Evolutionary conservation across 192 early-diverging fungal species (phyloP), one percentile per base, ranked within the genome.

Genomic region (Gonapodya prolifera): DNA sequence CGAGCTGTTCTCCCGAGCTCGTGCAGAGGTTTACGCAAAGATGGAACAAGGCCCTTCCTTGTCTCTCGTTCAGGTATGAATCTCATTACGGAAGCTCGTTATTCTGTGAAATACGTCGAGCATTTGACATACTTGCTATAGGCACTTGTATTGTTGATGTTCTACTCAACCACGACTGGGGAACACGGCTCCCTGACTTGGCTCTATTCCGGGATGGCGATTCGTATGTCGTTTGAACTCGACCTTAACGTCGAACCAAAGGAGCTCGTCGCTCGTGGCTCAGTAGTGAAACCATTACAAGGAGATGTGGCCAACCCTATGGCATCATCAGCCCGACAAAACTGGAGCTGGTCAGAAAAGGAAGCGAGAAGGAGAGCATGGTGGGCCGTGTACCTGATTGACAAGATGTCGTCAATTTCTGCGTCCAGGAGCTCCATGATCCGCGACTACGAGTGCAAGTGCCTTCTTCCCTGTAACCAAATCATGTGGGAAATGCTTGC

Each of bases 161-260:
- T 61, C 23, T 61, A 61, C 45, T 8, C 45, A 16, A 23, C 45
- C 23, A 61, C 8, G 8, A 61, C 45, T 16, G 45, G 45, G 8
- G 8, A 8, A 23, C 35, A 79, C 78, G 84, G 81, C 17, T 83
- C 85, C 1, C 83, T 82, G 0, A 81, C 84, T 1, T 86, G 83
- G 82, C 83, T 86, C 82, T 85, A 86, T 70, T 82, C 83, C 1
- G 83, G 83, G 69, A 85, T 85, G 84, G 85, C 85, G 0, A 85
- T 86, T 30, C 34, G 84, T 28, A 85, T 85, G 82, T 76, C 85
- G 2, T 80, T 82, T 34, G 82, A 83, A 70, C 74, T 86, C 28
- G 82, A 81, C 36, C 81, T 84, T 0, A 82, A 82, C 77, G 70
- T 78, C 0, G 83, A 85, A 29, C 78, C 80, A 1, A 81, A 82